These are phyloP conservation scores for Amesomyces nigricolor DNA, from an alignment of 2,329 filamentous ascomycete species.

Conservation along the genomic window DNA sequence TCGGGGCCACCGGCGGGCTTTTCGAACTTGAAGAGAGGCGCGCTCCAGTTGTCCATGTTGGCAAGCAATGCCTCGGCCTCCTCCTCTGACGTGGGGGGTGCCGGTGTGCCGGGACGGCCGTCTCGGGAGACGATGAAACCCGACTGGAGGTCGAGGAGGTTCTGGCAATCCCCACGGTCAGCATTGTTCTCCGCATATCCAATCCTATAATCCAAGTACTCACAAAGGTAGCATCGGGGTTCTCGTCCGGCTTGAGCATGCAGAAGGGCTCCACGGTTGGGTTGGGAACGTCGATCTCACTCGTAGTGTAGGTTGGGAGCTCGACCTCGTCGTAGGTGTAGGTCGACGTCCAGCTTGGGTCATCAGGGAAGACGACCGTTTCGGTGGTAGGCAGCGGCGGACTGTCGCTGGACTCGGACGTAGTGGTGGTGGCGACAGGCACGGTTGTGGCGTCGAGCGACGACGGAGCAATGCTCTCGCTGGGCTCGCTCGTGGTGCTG, in stretches of 20 bases:
- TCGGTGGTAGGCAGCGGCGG: not conserved
- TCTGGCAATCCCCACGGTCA: not conserved
- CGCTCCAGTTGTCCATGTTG: constrained; percentile 3
- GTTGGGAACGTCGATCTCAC: not conserved
- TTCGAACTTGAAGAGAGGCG: constrained; percentile 5
- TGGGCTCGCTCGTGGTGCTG: too few species aligned
- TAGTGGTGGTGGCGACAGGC: too few species aligned
- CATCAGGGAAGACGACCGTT: not conserved
- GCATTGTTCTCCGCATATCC: not conserved
- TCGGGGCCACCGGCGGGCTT: not conserved
- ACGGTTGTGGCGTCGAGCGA: too few species aligned
- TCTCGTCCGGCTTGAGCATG: not conserved
- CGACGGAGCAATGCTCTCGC: too few species aligned
- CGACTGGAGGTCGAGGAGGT: constrained; percentile 1
- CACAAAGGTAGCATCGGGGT: not conserved
- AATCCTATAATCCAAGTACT: not conserved
- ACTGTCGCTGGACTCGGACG: not conserved
- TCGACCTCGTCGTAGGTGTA: not conserved
- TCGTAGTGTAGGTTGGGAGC: not conserved
- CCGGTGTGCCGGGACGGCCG: constrained; percentile 1
- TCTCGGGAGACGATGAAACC: not conserved
- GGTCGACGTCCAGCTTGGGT: not conserved
- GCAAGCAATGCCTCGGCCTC: not conserved
- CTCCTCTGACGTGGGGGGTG: not conserved
- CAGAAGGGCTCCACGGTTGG: not conserved